Percentiles rank a stretch among this genome's conserved stretches.
Conservation (phyloP, 768 basidiomycete species). For the Pisolithus tinctorius region DNA sequence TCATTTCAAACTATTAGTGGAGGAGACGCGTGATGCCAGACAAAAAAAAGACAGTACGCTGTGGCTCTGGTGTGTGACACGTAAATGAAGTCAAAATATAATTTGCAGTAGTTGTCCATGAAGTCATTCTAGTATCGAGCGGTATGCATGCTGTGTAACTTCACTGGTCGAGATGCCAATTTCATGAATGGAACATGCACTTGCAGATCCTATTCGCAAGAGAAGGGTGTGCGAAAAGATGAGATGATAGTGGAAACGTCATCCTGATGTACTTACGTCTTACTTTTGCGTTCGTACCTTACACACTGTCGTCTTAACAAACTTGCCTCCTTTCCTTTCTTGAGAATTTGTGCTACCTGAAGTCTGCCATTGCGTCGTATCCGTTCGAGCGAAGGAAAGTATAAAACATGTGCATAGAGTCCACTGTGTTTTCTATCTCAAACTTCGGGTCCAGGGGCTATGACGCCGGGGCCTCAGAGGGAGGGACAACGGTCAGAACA, state of each 20-base stretch:
- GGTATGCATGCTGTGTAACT: constrained; percentile 57
- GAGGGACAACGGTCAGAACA: too few species aligned
- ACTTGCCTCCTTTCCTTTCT: too few species aligned
- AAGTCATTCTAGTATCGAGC: constrained; percentile 55
- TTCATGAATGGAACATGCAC: constrained; percentile 62
- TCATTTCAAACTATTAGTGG: constrained; percentile 52
- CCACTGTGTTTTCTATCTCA: too few species aligned
- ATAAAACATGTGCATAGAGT: too few species aligned
- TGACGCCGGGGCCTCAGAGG: too few species aligned
- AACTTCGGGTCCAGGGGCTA: too few species aligned
- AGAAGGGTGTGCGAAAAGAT: constrained; percentile 31
- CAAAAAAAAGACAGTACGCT: constrained; percentile 42
- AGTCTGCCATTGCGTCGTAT: too few species aligned
- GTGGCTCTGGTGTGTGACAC: constrained; percentile 3
- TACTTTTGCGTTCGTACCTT: too few species aligned
- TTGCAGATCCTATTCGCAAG: constrained; percentile 39
- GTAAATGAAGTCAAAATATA: constrained; percentile 7
- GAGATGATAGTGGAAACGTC: constrained; percentile 19
- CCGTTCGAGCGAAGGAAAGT: too few species aligned
- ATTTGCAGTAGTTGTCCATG: constrained; percentile 58
- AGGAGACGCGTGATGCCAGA: constrained; percentile 34
- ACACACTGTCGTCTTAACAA: too few species aligned
- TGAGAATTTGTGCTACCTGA: too few species aligned
- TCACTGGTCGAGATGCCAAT: constrained; percentile 53
- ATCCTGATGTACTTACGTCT: not conserved